Conservation (phyloP, 2,329 filamentous ascomycete species). For the Xylariaceae sp. region DNA sequence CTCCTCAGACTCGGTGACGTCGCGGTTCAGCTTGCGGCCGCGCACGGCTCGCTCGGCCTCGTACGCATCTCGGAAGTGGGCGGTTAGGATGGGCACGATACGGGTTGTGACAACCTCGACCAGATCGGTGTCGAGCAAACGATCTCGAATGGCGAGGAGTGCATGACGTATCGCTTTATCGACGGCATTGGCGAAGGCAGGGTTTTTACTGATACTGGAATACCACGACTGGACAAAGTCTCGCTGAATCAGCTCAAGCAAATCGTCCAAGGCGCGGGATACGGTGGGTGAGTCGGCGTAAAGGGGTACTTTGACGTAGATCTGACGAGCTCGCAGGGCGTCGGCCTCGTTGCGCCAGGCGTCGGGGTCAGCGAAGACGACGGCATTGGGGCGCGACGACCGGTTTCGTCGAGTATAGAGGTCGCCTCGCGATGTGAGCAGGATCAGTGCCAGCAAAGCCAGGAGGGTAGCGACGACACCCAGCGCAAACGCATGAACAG, state of each 20-base stretch:
- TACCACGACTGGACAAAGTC: constrained; percentile 94
- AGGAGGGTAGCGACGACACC: constrained; percentile 60
- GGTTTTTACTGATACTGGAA: constrained; percentile 74
- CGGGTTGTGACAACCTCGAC: constrained; percentile 79
- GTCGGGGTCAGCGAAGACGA: constrained; percentile 59
- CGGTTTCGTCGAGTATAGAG: constrained; percentile 40
- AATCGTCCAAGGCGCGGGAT: constrained; percentile 73
- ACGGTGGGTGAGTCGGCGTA: constrained; percentile 75
- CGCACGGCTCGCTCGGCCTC: constrained; percentile 84
- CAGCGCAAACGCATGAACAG: constrained; percentile 76
- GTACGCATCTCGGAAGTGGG: constrained; percentile 86
- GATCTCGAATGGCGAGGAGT: constrained; percentile 67
- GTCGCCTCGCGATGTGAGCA: constrained; percentile 58
- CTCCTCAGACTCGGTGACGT: constrained; percentile 94
- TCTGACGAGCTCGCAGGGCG: constrained; percentile 61
- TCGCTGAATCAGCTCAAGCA: constrained; percentile 72
- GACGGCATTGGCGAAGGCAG: constrained; percentile 80
- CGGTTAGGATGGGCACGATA: constrained; percentile 82
- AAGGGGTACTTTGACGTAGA: constrained; percentile 67
- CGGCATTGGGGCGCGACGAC: constrained; percentile 42
- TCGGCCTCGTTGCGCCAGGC: constrained; percentile 71
- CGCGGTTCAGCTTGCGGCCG: constrained; percentile 82
- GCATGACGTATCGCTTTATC: constrained; percentile 76
- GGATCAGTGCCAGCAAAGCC: constrained; percentile 55
- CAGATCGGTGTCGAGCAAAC: constrained; percentile 73